phyloP scores from a whole-genome alignment of 441 rosid genomes.

The Isatis lusitanica region DNA sequence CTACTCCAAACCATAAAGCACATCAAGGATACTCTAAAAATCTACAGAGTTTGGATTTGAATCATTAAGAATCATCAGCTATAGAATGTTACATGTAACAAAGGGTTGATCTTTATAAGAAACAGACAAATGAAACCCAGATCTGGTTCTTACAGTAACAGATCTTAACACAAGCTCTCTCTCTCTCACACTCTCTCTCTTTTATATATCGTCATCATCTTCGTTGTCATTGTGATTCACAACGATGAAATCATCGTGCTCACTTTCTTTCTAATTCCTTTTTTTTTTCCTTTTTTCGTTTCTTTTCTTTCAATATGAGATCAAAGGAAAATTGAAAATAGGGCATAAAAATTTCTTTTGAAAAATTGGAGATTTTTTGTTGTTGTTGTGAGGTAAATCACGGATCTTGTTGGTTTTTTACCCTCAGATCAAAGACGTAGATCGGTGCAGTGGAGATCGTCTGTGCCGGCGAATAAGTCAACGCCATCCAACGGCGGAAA shows the following conservation, averaged over 20 bases:
- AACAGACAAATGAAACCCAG: constrained; percentile 31
- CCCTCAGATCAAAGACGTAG: constrained; percentile 67
- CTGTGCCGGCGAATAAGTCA: constrained; percentile 43
- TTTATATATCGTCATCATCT: constrained; percentile 27
- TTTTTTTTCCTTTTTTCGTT: not conserved
- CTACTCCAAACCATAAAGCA: constrained; percentile 15
- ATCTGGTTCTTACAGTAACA: constrained; percentile 38
- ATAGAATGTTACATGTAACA: constrained; percentile 35
- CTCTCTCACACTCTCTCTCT: not conserved
- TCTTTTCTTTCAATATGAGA: constrained; percentile 39
- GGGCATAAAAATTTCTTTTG: constrained; percentile 29
- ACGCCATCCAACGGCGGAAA: constrained; percentile 77
- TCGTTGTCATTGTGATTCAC: constrained; percentile 5
- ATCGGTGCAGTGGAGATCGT: constrained; percentile 72
- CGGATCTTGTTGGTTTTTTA: not conserved
- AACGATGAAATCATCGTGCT: constrained; percentile 18
- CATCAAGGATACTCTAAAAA: constrained; percentile 17
- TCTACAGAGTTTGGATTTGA: constrained; percentile 13
- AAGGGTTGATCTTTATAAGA: constrained; percentile 29
- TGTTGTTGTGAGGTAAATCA: not conserved
- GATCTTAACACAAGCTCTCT: constrained; percentile 31
- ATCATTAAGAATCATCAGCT: constrained; percentile 33
- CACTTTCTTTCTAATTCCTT: not conserved
- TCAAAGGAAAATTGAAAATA: constrained; percentile 25
- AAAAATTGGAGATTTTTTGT: constrained; percentile 15